Percentiles rank a stretch among this genome's conserved stretches.
Evolutionary conservation across 2,329 filamentous ascomycete species (phyloP).

Genomic region (Tothia fuscella): DNA sequence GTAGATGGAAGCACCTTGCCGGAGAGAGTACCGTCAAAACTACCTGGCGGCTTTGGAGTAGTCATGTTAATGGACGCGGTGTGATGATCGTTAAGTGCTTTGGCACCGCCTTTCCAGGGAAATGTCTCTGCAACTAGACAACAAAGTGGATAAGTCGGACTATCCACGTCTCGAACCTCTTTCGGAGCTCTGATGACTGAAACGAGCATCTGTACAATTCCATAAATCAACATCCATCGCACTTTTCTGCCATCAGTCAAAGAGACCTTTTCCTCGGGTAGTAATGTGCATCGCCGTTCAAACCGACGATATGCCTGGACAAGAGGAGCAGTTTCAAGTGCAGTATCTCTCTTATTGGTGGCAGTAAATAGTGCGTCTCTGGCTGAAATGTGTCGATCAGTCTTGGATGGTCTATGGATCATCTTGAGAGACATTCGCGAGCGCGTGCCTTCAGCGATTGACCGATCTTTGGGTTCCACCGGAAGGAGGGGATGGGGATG

Average conservation of each 20-base stretch:
- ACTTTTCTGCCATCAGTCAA: conserved; percentile 61
- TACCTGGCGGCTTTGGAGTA: background rate
- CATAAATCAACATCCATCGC: conserved; percentile 67
- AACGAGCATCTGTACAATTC: conserved; percentile 58
- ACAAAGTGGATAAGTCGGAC: conserved; percentile 48
- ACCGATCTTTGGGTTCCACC: conserved; percentile 18
- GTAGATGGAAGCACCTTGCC: background rate
- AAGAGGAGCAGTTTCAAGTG: conserved; percentile 34
- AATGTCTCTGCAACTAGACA: conserved; percentile 31
- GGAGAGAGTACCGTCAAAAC: background rate
- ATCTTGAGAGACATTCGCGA: conserved; percentile 25
- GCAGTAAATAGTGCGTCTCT: conserved; percentile 41
- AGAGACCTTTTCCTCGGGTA: conserved; percentile 46
- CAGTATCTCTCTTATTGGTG: conserved; percentile 31
- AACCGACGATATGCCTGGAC: conserved; percentile 59
- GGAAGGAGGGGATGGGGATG: conserved; percentile 60
- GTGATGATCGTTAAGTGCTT: background rate
- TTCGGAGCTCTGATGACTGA: conserved; percentile 49
- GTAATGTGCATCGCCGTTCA: conserved; percentile 43
- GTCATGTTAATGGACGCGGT: conserved; percentile 14
- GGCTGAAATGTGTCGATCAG: conserved; percentile 31
- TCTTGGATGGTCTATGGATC: conserved; percentile 16
- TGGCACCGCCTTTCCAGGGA: conserved; percentile 20
- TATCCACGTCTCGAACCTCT: conserved; percentile 47
- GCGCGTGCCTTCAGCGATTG: conserved; percentile 21